A percentile compares a stretch with the other conserved stretches of the same genome.
Conservation (phyloP, 129 eudicot species). For the Chrysanthemum lavandulifolium region DNA sequence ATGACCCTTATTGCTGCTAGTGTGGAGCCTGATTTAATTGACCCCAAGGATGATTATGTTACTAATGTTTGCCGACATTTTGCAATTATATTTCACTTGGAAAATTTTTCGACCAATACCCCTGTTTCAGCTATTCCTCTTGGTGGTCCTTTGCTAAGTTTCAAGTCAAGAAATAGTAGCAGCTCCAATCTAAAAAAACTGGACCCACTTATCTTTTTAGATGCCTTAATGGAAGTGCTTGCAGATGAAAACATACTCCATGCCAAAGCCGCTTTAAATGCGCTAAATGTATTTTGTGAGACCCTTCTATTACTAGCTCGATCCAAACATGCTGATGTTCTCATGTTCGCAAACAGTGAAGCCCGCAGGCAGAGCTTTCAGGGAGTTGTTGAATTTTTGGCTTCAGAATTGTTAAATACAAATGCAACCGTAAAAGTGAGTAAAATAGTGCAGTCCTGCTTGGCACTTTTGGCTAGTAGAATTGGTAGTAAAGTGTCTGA, state of each 20-base stretch:
- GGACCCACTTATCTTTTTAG: constrained; percentile 90
- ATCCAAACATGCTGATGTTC: constrained; percentile 65
- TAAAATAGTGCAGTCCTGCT: constrained; percentile 92
- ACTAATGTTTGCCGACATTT: too few species aligned
- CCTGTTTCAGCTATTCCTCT: constrained; percentile 49
- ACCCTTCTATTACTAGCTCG: constrained; percentile 84
- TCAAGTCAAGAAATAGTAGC: constrained; percentile 49
- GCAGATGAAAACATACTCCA: constrained; percentile 86
- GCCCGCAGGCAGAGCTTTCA: constrained; percentile 86
- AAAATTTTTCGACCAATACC: constrained; percentile 45
- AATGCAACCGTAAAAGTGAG: constrained; percentile 81
- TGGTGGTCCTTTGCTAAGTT: constrained; percentile 59
- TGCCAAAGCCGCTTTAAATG: constrained; percentile 85
- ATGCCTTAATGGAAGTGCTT: constrained; percentile 87
- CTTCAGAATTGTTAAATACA: constrained; percentile 78
- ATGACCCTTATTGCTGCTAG: constrained; percentile 90
- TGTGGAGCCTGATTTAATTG: constrained; percentile 76
- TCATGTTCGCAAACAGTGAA: constrained; percentile 91
- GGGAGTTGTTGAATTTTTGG: constrained; percentile 92
- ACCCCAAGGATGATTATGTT: constrained; percentile 76
- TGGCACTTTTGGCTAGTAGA: constrained; percentile 96
- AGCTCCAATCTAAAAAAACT: constrained; percentile 72
- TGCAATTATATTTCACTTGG: constrained; percentile 88
- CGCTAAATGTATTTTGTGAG: constrained; percentile 74
- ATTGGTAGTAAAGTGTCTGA: constrained; percentile 99